Evolutionary conservation across 2,329 filamentous ascomycete genomes (phyloP).

Genomic region (Coniochaeta sp.): DNA sequence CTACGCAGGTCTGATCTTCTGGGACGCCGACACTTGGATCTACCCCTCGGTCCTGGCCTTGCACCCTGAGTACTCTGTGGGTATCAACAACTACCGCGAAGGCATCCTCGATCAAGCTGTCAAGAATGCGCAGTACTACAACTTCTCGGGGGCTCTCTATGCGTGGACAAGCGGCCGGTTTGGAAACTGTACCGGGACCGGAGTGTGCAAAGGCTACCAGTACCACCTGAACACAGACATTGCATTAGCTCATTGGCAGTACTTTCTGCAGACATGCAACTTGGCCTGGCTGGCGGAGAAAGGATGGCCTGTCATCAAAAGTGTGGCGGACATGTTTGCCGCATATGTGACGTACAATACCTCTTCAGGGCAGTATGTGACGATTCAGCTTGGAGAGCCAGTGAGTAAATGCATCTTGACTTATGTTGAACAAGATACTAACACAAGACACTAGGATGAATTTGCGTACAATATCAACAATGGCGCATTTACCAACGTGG

Average conservation of each 20-base stretch:
- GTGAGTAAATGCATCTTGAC: neutral
- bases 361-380: neutral
- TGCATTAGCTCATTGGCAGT: neutral
- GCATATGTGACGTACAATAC: neutral
- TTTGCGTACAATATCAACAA: neutral
- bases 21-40: neutral
- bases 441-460: neutral
- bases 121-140: neutral
- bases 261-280: neutral
- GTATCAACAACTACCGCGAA: neutral
- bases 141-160: neutral
- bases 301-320: neutral
- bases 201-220: neutral
- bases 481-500: neutral
- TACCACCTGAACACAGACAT: neutral
- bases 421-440: neutral
- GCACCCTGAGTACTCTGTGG: neutral
- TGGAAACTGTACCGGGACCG: neutral
- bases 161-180: neutral
- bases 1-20: neutral
- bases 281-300: neutral
- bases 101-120: neutral
- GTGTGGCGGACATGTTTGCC: neutral
- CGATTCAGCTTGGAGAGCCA: neutral
- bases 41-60: neutral